Conservation (phyloP, 352 stramenopile species). For the Phytophthora idaei region DNA sequence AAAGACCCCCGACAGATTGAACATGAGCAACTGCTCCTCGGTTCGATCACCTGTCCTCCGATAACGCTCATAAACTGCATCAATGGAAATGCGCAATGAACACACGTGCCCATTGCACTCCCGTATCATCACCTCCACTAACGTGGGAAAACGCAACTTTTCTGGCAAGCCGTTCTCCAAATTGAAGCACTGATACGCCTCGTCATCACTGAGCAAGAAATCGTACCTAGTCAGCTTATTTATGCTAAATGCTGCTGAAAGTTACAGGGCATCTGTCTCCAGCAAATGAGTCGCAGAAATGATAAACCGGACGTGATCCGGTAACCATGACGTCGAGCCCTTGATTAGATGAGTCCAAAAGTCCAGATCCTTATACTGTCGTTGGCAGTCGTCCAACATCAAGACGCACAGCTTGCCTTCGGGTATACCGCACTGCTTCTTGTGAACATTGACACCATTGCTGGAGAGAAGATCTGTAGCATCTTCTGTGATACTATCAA, state of each 20-base stretch:
- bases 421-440: neutral
- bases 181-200: constrained; percentile 9
- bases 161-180: constrained; percentile 14
- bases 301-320: constrained; percentile 10
- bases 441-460: constrained; percentile 1
- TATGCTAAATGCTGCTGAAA: constrained; percentile 9
- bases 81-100: constrained; percentile 17
- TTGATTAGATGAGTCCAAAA: constrained; percentile 19
- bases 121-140: constrained; percentile 20
- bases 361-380: constrained; percentile 9
- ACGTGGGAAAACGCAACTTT: constrained; percentile 3
- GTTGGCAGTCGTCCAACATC: constrained; percentile 20
- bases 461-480: neutral
- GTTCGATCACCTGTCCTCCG: neutral
- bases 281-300: constrained; percentile 19
- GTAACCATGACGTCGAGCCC: constrained; percentile 7
- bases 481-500: neutral
- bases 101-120: constrained; percentile 27
- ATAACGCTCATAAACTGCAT: constrained; percentile 6
- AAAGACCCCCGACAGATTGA: constrained; percentile 4
- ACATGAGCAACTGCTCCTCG: constrained; percentile 6
- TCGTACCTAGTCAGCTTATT: constrained; percentile 23
- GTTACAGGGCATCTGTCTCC: constrained; percentile 12
- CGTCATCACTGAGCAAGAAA: constrained; percentile 21
- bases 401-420: constrained; percentile 4